A percentile compares a stretch with the other conserved stretches of the same genome.
phyloP scores from a whole-genome alignment of 1,139 yeast genomes.

The Kurtzmaniella quercitrusa region DNA sequence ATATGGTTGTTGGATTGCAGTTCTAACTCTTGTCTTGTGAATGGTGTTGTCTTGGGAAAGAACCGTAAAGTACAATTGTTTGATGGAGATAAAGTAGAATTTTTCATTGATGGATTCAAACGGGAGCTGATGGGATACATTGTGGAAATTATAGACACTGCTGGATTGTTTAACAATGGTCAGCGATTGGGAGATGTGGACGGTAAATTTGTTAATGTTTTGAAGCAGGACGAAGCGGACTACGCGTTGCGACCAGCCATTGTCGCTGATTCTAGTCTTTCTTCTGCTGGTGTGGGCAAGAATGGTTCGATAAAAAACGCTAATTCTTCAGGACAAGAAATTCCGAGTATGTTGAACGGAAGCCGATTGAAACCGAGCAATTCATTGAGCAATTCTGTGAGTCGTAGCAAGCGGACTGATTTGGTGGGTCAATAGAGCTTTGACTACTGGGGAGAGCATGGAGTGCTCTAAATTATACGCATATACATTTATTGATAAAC shows the following conservation, averaged over 20 bases:
- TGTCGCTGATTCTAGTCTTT: constrained; percentile 14
- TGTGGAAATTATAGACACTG: constrained; percentile 48
- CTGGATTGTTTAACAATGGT: constrained; percentile 51
- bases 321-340: constrained; percentile 18
- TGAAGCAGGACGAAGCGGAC: constrained; percentile 26
- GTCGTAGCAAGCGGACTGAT: constrained; percentile 24
- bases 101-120: constrained; percentile 57
- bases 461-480: too few species aligned
- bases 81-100: constrained; percentile 60
- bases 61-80: constrained; percentile 58
- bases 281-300: constrained; percentile 2
- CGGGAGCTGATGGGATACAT: constrained; percentile 50
- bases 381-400: background rate
- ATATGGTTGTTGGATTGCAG: constrained; percentile 82
- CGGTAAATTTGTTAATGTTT: constrained; percentile 17
- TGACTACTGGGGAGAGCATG: constrained; percentile 16
- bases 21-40: constrained; percentile 74
- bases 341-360: background rate
- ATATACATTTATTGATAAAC: too few species aligned
- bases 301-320: constrained; percentile 12
- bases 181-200: constrained; percentile 15
- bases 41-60: constrained; percentile 54
- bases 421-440: constrained; percentile 24
- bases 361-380: background rate
- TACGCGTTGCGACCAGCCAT: constrained; percentile 26